These are phyloP conservation scores for Candida vaughaniae DNA, from an alignment of 805 yeast species.

Conservation along the genomic window DNA sequence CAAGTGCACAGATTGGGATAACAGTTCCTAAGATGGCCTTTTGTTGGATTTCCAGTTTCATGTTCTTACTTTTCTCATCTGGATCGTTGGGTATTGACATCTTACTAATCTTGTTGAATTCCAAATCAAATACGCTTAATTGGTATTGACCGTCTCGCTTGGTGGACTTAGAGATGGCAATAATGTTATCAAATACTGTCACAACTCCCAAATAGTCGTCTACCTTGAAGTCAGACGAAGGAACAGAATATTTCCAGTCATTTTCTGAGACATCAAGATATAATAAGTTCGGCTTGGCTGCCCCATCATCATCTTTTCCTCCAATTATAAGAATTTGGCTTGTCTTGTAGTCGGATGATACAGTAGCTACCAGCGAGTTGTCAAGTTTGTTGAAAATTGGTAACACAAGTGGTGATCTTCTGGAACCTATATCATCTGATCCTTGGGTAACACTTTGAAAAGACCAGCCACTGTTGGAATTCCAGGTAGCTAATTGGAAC, in stretches of 20 bases:
- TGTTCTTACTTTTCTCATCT: constrained; percentile 1
- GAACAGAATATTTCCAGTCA: constrained; percentile 12
- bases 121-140: constrained; percentile 10
- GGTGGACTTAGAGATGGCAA: constrained; percentile 4
- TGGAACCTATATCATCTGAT: constrained; percentile 45
- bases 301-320: constrained; percentile 39
- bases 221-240: constrained; percentile 4
- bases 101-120: constrained; percentile 7
- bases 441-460: constrained; percentile 35
- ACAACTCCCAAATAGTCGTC: constrained; percentile 12
- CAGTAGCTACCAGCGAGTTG: constrained; percentile 19
- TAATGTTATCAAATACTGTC: constrained; percentile 13
- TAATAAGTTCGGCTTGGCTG: constrained; percentile 5
- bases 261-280: constrained; percentile 4
- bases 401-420: constrained; percentile 51
- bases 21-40: constrained; percentile 40
- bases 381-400: constrained; percentile 46
- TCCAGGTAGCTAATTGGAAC: constrained; percentile 75
- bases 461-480: constrained; percentile 65
- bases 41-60: constrained; percentile 12
- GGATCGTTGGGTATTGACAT: constrained; percentile 8
- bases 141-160: constrained; percentile 10
- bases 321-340: constrained; percentile 56
- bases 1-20: constrained; percentile 29
- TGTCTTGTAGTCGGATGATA: constrained; percentile 33